These are phyloP conservation scores for Neofusicoccum laricinum DNA, from an alignment of 2,329 filamentous ascomycete species.

Conservation along the genomic window DNA sequence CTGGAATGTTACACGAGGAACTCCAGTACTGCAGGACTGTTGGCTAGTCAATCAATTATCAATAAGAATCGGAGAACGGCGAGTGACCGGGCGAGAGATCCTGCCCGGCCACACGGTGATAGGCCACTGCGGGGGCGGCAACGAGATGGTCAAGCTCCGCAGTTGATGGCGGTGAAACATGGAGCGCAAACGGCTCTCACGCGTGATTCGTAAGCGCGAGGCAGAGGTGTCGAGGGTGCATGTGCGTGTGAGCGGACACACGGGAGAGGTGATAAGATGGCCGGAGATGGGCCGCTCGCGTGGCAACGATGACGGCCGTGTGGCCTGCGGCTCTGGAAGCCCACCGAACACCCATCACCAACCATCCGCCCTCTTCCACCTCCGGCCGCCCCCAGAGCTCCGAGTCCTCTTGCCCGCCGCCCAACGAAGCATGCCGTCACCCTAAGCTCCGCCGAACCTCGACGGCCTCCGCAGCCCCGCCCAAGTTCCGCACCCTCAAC, in stretches of 20 bases:
- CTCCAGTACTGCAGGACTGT: too few relatives aligned
- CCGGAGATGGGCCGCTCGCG: slow-evolving; percentile 1
- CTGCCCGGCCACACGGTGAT: too few relatives aligned
- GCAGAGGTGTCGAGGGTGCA: neutral
- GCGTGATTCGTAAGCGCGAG: neutral
- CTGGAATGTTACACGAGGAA: too few relatives aligned
- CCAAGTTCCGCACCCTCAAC: neutral
- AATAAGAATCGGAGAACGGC: too few relatives aligned
- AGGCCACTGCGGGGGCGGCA: too few relatives aligned
- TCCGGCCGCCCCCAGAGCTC: neutral
- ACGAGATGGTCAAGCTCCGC: too few relatives aligned
- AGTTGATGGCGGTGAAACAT: neutral
- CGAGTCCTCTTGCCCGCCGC: neutral
- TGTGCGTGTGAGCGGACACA: too few relatives aligned
- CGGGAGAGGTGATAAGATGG: slow-evolving; percentile 2
- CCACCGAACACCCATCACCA: neutral
- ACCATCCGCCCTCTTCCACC: neutral
- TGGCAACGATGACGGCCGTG: slow-evolving; percentile 6
- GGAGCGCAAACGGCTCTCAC: neutral
- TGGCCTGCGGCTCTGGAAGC: neutral
- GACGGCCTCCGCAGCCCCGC: too few relatives aligned
- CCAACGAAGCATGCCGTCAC: neutral
- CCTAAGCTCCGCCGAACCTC: neutral
- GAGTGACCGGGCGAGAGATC: too few relatives aligned
- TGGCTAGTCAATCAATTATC: too few relatives aligned